Percentiles rank a stretch among this genome's conserved stretches.
phyloP scores from a whole-genome alignment of 495 filamentous ascomycete species.

The Trichoderma asperelloides region DNA sequence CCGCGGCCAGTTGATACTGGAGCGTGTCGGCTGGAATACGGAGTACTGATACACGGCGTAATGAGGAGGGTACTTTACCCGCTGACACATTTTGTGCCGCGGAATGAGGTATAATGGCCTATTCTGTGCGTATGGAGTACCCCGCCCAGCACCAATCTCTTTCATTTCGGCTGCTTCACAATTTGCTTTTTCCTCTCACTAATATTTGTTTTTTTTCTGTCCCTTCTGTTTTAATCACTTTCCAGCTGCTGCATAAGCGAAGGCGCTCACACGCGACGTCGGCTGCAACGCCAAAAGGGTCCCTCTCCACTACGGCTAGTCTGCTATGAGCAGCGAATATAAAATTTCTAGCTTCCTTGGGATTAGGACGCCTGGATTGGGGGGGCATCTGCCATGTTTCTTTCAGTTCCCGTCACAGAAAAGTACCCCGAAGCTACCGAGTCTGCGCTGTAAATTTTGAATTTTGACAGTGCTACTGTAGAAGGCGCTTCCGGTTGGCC shows the following conservation, averaged over 20 bases:
- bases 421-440: not conserved
- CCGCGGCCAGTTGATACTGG: not conserved
- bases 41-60: not conserved
- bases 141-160: too few species aligned
- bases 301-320: not conserved
- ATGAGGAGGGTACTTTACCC: not conserved
- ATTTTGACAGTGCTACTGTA: not conserved
- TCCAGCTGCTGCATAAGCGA: not conserved
- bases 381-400: not conserved
- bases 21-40: not conserved
- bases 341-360: not conserved
- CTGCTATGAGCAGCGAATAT: not conserved
- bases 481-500: too few species aligned
- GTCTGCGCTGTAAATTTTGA: not conserved
- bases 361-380: not conserved
- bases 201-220: not conserved
- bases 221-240: not conserved
- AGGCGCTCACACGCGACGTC: constrained; percentile 4
- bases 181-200: not conserved
- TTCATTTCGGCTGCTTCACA: not conserved
- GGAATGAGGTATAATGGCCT: not conserved
- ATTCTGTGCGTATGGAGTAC: not conserved
- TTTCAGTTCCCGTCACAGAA: not conserved
- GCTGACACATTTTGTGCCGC: not conserved
- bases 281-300: not conserved